Conservation (phyloP, 495 filamentous ascomycete species). For the Cladorrhinum samala region DNA sequence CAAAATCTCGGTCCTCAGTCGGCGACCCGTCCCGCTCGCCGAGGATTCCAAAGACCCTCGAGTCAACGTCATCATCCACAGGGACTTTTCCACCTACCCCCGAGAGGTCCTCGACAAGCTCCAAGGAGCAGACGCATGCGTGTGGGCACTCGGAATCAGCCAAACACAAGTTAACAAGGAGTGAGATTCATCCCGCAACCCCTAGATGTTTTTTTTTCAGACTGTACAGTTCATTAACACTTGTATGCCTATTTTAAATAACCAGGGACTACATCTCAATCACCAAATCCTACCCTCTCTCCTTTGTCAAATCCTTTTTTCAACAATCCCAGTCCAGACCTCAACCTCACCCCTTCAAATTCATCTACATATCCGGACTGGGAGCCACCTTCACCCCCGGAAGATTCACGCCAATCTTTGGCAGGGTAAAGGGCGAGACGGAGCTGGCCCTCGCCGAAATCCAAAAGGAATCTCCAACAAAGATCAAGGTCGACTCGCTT, state of each 20-base stretch:
- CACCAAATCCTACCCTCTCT: conserved; percentile 57
- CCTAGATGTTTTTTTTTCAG: neutral
- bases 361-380: conserved; percentile 64
- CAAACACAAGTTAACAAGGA: conserved; percentile 52
- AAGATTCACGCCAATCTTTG: conserved; percentile 50
- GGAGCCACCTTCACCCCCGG: conserved; percentile 45
- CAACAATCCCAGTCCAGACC: conserved; percentile 16
- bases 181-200: conserved; percentile 33
- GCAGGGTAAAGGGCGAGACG: conserved; percentile 55
- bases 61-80: conserved; percentile 59
- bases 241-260: neutral
- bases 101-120: conserved; percentile 51
- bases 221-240: conserved; percentile 3
- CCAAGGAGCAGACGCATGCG: conserved; percentile 56
- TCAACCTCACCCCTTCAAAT: conserved; percentile 51
- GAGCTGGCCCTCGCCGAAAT: conserved; percentile 48
- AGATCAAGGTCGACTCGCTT: no score
- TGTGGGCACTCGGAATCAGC: conserved; percentile 66
- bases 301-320: conserved; percentile 53
- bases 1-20: conserved; percentile 60
- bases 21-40: conserved; percentile 58
- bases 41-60: conserved; percentile 51
- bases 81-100: conserved; percentile 56
- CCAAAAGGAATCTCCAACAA: conserved; percentile 35
- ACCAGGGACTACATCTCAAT: conserved; percentile 60